These are phyloP conservation scores for Lactarius akahatsu DNA, from an alignment of 768 basidiomycete genomes.

Conservation along the genomic window DNA sequence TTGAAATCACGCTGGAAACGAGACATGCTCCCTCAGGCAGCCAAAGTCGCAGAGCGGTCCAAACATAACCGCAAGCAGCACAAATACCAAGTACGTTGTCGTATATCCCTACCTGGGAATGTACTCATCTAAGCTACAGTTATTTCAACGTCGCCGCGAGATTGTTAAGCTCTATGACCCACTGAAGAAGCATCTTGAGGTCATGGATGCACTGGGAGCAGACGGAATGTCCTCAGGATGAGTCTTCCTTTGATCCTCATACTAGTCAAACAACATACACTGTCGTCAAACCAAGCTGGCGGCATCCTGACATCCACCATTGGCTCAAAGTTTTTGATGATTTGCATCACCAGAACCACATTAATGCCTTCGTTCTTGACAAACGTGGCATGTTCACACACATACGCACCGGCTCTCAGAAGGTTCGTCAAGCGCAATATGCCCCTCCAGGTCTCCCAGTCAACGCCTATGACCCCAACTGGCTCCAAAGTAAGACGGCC, in stretches of 20 bases:
- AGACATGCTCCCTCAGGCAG: not conserved
- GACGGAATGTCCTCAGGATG: conserved; percentile 6
- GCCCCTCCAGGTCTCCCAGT: too few relatives aligned
- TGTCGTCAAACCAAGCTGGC: not conserved
- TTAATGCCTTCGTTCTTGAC: not conserved
- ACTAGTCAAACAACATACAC: not conserved
- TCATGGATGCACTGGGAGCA: not conserved
- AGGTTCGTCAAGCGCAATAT: too few relatives aligned
- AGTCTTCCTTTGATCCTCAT: not conserved
- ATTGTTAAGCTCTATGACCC: not conserved
- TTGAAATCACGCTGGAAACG: not conserved
- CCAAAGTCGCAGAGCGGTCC: not conserved
- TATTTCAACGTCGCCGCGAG: not conserved
- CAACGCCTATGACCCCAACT: too few relatives aligned
- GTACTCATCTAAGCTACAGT: too few relatives aligned
- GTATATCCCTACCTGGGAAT: too few relatives aligned
- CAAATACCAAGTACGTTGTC: conserved; percentile 2
- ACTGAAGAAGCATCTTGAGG: not conserved
- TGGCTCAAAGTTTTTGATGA: conserved; percentile 8
- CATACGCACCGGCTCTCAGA: too few relatives aligned
- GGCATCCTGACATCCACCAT: conserved; percentile 8
- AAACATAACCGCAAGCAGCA: not conserved
- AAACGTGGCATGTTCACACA: too few relatives aligned
- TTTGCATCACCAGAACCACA: not conserved
- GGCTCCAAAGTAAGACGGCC: too few relatives aligned